Conservation (phyloP, 148 eudicot species). For the Selenicereus undatus region DNA sequence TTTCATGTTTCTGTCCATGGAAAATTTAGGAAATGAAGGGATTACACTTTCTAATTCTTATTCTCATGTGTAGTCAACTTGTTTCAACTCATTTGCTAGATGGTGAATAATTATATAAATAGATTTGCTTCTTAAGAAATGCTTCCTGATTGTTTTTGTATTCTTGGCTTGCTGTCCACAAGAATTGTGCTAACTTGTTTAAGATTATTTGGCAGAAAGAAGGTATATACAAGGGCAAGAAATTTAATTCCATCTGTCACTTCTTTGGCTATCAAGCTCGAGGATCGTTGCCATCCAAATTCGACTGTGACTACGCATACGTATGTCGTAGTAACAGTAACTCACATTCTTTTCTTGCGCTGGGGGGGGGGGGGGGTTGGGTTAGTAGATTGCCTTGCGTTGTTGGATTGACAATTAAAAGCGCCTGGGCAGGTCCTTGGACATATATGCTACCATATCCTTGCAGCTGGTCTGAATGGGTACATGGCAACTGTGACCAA, state of each 20-base stretch:
- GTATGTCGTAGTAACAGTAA: conserved; percentile 39
- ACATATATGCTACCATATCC: conserved; percentile 82
- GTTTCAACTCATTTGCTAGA: conserved; percentile 1
- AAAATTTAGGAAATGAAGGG: background rate
- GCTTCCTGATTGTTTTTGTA: background rate
- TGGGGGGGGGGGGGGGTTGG: background rate
- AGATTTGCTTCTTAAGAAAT: background rate
- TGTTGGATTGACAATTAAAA: conserved; percentile 14
- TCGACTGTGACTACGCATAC: conserved; percentile 95
- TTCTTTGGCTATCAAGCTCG: conserved; percentile 99
- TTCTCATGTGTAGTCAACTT: background rate
- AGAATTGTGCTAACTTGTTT: conserved; percentile 2
- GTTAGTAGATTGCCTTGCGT: background rate
- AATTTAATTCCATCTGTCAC: conserved; percentile 95
- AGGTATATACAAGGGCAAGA: conserved; percentile 98
- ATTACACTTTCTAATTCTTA: background rate
- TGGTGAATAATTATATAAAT: background rate
- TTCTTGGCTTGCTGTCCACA: background rate
- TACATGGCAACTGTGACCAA: conserved; percentile 92
- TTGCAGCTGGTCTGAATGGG: conserved; percentile 95
- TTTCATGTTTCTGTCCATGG: background rate
- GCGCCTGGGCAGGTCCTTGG: conserved; percentile 71
- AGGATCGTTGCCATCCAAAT: conserved; percentile 96
- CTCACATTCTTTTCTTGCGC: background rate
- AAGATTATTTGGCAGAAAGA: conserved; percentile 59